Evolutionary conservation across 805 yeast species (phyloP), one percentile per base, ranked within the genome.

Genomic region (Hermanozyma aechmeae): DNA sequence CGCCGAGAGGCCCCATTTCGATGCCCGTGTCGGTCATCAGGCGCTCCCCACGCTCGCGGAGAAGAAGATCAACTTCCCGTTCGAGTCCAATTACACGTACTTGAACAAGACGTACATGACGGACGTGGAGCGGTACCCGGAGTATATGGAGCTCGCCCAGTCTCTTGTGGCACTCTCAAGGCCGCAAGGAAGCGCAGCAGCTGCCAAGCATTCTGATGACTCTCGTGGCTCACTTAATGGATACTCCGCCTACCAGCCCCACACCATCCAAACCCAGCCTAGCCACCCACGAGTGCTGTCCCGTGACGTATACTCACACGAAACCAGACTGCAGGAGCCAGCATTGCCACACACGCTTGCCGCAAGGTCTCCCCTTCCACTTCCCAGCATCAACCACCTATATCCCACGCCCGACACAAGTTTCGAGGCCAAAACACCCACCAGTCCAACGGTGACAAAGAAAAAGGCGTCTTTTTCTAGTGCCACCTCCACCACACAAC

Each of bases 51-150:
- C 33, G 18, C 29, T 32, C 13, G 24, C 37, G 9, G 62, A 55
- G 34, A 47, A 56, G 29, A 61, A 60, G 37, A 56, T 61, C 32
- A 65, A 69, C 43, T 71, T 68, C 42, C 77, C 77, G 4, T 71
- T 64, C 46, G 70, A 69, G 38, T 63, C 67, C 15, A 68, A 70
- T 40, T 69, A 70, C 43, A 62, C 71, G 12, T 68, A 68, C 42
- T 62, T 68, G 44, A 55, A 59, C 32, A 44, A 59, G 28, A 69
- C 74, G 2, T 70, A 68, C 39, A 47, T 68, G 43, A 57, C 54
- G 23, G 76, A 71, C 43, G 65, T 69, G 26, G 65, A 65, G 30
- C 45, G 51, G 35, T 66, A 66, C 37, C 71, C 72, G 5, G 68
- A 65, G 33, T 61, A 66, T 33, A 52, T 71, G 33, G 68, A 65